Evolutionary conservation across 768 basidiomycete genomes (phyloP).

Genomic region (Pleurotus ostreatus): DNA sequence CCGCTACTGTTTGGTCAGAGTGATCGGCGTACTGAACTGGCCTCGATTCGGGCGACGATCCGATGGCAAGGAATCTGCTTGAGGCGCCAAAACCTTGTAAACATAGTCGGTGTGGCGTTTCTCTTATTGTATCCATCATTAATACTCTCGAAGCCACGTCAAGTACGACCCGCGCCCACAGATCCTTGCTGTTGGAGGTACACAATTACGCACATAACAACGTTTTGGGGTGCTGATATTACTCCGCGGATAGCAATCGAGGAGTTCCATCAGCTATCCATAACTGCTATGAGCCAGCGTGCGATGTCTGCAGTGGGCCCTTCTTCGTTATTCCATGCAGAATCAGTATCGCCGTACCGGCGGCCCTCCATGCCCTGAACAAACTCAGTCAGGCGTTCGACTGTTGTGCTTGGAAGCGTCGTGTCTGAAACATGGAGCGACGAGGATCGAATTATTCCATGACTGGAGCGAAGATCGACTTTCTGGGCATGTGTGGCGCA

Average conservation of each 20-base stretch:
- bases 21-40: too few relatives aligned
- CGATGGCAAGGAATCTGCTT: background rate
- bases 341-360: slow-evolving; percentile 11
- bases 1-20: too few relatives aligned
- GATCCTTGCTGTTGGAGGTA: too few relatives aligned
- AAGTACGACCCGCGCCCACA: too few relatives aligned
- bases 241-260: background rate
- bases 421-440: slow-evolving; percentile 22
- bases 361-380: slow-evolving; percentile 4
- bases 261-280: slow-evolving; percentile 3
- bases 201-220: too few relatives aligned
- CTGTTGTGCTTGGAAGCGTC: background rate
- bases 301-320: slow-evolving; percentile 1
- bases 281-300: slow-evolving; percentile 7
- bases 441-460: slow-evolving; percentile 59
- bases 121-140: background rate
- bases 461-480: slow-evolving; percentile 54
- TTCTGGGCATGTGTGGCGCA: slow-evolving; percentile 24
- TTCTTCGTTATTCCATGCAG: background rate
- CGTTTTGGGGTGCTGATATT: too few relatives aligned
- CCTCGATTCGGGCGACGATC: background rate
- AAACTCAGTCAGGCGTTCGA: background rate
- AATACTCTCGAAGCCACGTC: too few relatives aligned
- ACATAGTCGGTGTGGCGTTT: background rate
- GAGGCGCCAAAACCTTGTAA: background rate